Percentiles rank a stretch among this genome's conserved stretches.
Conservation (phyloP, 2,329 filamentous ascomycete genomes). For the Cercospora sojina region DNA sequence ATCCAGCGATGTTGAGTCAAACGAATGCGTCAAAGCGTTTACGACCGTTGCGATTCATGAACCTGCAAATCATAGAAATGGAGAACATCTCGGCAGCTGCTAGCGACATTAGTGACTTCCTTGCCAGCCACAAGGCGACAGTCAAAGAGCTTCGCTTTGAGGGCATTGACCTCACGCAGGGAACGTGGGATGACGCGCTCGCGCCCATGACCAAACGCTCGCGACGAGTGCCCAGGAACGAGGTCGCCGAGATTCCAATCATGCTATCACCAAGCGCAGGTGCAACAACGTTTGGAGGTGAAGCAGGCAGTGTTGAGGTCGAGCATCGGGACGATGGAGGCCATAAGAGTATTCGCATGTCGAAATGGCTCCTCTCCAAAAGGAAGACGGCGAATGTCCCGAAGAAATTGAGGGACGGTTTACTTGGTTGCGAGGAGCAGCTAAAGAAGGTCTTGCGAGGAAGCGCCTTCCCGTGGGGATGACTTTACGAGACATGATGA, state of each 20-base stretch:
- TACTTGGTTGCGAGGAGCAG: constrained; percentile 31
- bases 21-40: not conserved
- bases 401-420: constrained; percentile 28
- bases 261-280: constrained; percentile 35
- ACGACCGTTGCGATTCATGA: constrained; percentile 62
- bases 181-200: constrained; percentile 81
- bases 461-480: constrained; percentile 31
- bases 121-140: constrained; percentile 64
- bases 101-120: constrained; percentile 67
- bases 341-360: constrained; percentile 25
- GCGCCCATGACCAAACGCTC: constrained; percentile 59
- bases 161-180: constrained; percentile 67
- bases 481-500: constrained; percentile 13
- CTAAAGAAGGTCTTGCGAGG: constrained; percentile 32
- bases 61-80: constrained; percentile 66
- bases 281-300: constrained; percentile 14
- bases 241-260: constrained; percentile 35
- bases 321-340: constrained; percentile 13
- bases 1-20: constrained; percentile 18
- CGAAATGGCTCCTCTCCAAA: constrained; percentile 27
- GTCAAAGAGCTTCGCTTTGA: constrained; percentile 79
- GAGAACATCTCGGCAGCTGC: constrained; percentile 72
- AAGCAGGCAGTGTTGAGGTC: constrained; percentile 26
- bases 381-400: constrained; percentile 19
- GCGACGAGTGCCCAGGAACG: constrained; percentile 2